A percentile compares a stretch with the other conserved stretches of the same genome.
These are phyloP conservation scores for Kluyveromyces dobzhanskii DNA, from an alignment of 805 yeast genomes.

Conservation along the genomic window DNA sequence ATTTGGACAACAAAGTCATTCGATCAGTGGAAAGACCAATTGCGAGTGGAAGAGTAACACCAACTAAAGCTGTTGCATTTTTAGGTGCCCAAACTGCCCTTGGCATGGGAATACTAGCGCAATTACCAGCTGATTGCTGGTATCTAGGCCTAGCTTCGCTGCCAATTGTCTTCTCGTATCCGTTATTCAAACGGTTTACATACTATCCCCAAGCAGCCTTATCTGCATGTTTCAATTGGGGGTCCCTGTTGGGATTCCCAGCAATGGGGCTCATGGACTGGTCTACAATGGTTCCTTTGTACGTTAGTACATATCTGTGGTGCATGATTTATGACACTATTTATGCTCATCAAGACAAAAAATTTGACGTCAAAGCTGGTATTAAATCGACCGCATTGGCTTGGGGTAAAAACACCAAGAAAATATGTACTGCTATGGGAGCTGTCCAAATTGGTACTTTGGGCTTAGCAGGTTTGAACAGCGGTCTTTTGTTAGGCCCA, in stretches of 20 bases:
- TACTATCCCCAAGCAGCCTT: conserved; percentile 88
- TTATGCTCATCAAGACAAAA: conserved; percentile 96
- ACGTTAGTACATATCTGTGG: conserved; percentile 76
- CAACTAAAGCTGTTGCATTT: conserved; percentile 60
- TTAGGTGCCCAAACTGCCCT: conserved; percentile 64
- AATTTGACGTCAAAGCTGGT: conserved; percentile 81
- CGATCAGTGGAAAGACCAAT: conserved; percentile 90
- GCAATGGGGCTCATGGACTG: conserved; percentile 84
- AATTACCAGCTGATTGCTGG: conserved; percentile 77
- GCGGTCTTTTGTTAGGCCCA: conserved; percentile 68
- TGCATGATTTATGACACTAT: conserved; percentile 93
- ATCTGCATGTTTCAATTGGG: conserved; percentile 88
- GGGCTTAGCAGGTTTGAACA: conserved; percentile 59
- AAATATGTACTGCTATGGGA: conserved; percentile 55
- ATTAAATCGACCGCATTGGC: conserved; percentile 91
- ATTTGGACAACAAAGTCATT: conserved; percentile 76
- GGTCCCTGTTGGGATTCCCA: conserved; percentile 87
- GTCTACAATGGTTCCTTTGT: conserved; percentile 70
- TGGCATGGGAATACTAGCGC: conserved; percentile 64
- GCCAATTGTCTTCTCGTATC: conserved; percentile 76
- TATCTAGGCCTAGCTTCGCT: conserved; percentile 73
- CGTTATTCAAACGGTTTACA: conserved; percentile 88
- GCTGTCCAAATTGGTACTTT: conserved; percentile 59
- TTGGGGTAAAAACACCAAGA: conserved; percentile 79
- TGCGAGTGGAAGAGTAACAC: conserved; percentile 74